Percentiles rank a stretch among this genome's conserved stretches.
These are phyloP conservation scores for Trypanosomatidae sp. DNA, from an alignment of 208 protist genomes.

Conservation along the genomic window DNA sequence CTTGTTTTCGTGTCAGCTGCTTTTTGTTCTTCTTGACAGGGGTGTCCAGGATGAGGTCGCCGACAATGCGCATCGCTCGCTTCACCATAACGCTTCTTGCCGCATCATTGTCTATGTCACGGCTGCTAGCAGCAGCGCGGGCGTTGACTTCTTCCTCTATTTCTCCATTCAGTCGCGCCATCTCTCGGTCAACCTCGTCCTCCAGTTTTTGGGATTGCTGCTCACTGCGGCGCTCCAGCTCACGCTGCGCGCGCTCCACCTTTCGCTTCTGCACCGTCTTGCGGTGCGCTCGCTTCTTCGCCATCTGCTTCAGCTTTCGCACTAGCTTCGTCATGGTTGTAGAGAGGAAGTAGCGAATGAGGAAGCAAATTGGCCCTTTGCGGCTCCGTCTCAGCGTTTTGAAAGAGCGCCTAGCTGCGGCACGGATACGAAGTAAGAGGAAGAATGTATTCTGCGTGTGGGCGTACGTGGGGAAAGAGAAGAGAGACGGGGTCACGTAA, in stretches of 20 bases:
- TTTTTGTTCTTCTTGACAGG: slow-evolving; percentile 64
- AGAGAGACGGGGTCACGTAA: not conserved
- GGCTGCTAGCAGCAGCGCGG: not conserved
- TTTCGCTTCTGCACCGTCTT: slow-evolving; percentile 90
- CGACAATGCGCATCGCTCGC: slow-evolving; percentile 51
- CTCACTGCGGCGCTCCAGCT: slow-evolving; percentile 45
- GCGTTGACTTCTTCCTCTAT: slow-evolving; percentile 11
- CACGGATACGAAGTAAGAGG: not conserved
- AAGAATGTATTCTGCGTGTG: not conserved
- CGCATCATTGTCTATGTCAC: not conserved
- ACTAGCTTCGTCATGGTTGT: slow-evolving; percentile 83
- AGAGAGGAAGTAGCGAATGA: not conserved
- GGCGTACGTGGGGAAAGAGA: not conserved
- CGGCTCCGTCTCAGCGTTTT: not conserved
- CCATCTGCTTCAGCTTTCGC: slow-evolving; percentile 90
- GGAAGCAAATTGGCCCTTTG: not conserved
- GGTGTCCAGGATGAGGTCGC: slow-evolving; percentile 65
- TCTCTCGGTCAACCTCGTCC: slow-evolving; percentile 61
- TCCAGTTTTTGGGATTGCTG: slow-evolving; percentile 44
- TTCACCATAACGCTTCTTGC: slow-evolving; percentile 25
- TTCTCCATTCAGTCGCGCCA: slow-evolving; percentile 47
- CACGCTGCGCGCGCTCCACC: slow-evolving; percentile 55
- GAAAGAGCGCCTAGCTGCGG: not conserved
- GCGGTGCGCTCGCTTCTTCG: slow-evolving; percentile 82
- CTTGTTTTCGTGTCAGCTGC: slow-evolving; percentile 74